These are phyloP conservation scores for Stemphylium beticola DNA, from an alignment of 2,329 filamentous ascomycete genomes.

Conservation along the genomic window DNA sequence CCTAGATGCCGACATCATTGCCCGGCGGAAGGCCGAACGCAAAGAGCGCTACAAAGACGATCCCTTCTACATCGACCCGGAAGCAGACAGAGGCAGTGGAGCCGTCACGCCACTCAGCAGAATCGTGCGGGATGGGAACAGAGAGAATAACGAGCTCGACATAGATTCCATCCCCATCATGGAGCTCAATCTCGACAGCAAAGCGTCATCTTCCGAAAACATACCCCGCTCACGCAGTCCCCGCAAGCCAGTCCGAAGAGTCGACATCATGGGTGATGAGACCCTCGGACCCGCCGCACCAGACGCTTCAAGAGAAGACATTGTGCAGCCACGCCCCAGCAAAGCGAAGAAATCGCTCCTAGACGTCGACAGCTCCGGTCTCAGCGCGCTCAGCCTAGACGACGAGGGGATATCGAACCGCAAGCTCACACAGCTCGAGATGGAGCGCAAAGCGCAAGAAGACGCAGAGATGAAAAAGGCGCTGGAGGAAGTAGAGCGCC, in stretches of 20 bases:
- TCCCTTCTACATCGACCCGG: constrained; percentile 84
- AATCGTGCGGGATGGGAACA: constrained; percentile 71
- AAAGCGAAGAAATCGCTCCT: constrained; percentile 70
- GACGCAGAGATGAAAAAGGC: constrained; percentile 89
- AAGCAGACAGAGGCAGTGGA: constrained; percentile 58
- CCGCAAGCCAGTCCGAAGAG: constrained; percentile 43
- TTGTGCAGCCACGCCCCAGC: constrained; percentile 32
- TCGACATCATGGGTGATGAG: constrained; percentile 57
- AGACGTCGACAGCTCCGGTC: constrained; percentile 84
- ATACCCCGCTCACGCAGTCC: constrained; percentile 34
- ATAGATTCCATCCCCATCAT: constrained; percentile 97
- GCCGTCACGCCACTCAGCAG: constrained; percentile 79
- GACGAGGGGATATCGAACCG: constrained; percentile 39
- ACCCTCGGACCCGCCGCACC: constrained; percentile 51
- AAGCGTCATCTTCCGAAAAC: constrained; percentile 25
- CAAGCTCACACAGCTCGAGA: constrained; percentile 56
- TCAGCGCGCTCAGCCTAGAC: constrained; percentile 73
- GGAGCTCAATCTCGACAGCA: constrained; percentile 75
- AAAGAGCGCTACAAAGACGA: constrained; percentile 87
- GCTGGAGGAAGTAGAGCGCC: constrained; percentile 83
- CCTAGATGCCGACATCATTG: constrained; percentile 76
- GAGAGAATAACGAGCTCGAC: constrained; percentile 74
- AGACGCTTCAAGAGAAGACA: constrained; percentile 36
- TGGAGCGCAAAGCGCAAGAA: constrained; percentile 73
- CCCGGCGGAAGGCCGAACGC: constrained; percentile 76